Evolutionary conservation across 768 basidiomycete genomes (phyloP).

Genomic region (Porpolomopsis calyptriformis): DNA sequence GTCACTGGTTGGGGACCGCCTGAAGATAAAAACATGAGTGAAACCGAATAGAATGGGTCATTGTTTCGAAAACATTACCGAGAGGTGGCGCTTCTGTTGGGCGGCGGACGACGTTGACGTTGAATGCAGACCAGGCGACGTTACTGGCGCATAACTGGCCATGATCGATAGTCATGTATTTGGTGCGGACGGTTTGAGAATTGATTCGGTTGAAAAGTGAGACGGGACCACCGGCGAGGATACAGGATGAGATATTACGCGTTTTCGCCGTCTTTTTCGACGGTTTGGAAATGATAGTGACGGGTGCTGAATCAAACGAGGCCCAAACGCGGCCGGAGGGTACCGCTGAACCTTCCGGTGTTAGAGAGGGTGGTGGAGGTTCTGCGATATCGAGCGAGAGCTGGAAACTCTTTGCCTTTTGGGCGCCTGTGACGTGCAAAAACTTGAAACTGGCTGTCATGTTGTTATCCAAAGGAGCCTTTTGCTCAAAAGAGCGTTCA

Average conservation of each 20-base stretch:
- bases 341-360: slow-evolving; percentile 35
- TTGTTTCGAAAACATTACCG: slow-evolving; percentile 50
- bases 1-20: slow-evolving; percentile 77
- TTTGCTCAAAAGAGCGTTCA: slow-evolving; percentile 76
- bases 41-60: too few relatives aligned
- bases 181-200: slow-evolving; percentile 91
- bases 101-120: slow-evolving; percentile 77
- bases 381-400: slow-evolving; percentile 79
- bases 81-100: slow-evolving; percentile 53
- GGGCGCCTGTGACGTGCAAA: slow-evolving; percentile 77
- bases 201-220: slow-evolving; percentile 95
- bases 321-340: slow-evolving; percentile 72
- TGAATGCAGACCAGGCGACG: slow-evolving; percentile 88
- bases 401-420: slow-evolving; percentile 84
- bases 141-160: slow-evolving; percentile 81
- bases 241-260: slow-evolving; percentile 83
- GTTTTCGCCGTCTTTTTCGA: slow-evolving; percentile 97
- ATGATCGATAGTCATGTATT: slow-evolving; percentile 92
- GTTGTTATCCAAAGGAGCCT: slow-evolving; percentile 70
- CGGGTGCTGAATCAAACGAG: slow-evolving; percentile 82
- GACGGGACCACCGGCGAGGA: slow-evolving; percentile 80
- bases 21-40: slow-evolving; percentile 31
- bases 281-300: slow-evolving; percentile 93
- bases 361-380: slow-evolving; percentile 44
- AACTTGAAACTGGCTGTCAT: slow-evolving; percentile 89